Conservation (phyloP, 2,329 filamentous ascomycete species). For the Phialophora verrucosa region DNA sequence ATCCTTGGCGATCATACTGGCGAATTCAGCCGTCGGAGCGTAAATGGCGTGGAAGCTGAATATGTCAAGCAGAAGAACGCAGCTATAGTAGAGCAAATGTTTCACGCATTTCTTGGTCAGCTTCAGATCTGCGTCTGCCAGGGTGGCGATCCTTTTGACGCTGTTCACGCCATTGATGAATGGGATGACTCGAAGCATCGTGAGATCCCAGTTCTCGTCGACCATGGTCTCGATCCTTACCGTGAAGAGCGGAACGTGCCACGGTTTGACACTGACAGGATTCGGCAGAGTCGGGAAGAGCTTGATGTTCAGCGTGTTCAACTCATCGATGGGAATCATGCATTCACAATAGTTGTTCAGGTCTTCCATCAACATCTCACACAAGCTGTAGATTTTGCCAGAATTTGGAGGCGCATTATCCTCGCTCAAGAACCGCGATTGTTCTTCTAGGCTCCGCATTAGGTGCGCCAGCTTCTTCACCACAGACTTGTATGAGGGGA, state of each 20-base stretch:
- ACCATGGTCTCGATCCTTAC: conserved; percentile 60
- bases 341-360: conserved; percentile 97
- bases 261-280: conserved; percentile 78
- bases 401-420: conserved; percentile 54
- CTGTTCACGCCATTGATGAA: conserved; percentile 91
- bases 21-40: conserved; percentile 77
- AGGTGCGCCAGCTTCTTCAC: conserved; percentile 83
- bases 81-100: conserved; percentile 92
- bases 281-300: conserved; percentile 82
- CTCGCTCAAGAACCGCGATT: conserved; percentile 74
- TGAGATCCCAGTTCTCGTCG: conserved; percentile 62
- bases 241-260: conserved; percentile 85
- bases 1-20: conserved; percentile 75
- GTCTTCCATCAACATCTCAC: conserved; percentile 88
- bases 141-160: conserved; percentile 81
- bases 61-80: conserved; percentile 86
- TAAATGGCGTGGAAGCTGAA: conserved; percentile 96
- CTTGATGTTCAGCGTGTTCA: conserved; percentile 95
- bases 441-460: conserved; percentile 88
- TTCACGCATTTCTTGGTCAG: conserved; percentile 85
- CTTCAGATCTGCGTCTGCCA: conserved; percentile 83
- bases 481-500: conserved; percentile 80
- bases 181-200: conserved; percentile 69
- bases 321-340: conserved; percentile 97
- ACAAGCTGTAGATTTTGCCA: conserved; percentile 68